These are phyloP conservation scores for Ustilago shanxiensis DNA, from an alignment of 1,284 basidiomycete species.

Conservation along the genomic window DNA sequence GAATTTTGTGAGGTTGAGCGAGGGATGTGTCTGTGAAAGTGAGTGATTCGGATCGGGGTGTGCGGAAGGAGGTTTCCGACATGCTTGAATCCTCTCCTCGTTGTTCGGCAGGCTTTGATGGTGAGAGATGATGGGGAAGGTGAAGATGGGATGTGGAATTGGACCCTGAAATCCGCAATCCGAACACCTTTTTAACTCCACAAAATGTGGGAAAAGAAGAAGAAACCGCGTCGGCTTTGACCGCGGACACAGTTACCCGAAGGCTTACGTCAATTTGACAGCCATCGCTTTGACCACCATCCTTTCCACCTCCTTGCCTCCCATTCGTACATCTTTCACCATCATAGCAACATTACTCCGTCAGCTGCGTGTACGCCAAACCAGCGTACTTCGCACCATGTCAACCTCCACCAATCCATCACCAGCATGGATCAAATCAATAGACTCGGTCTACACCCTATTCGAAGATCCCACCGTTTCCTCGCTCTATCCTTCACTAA, in stretches of 20 bases:
- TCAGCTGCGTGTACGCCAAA: no score
- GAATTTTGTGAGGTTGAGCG: conserved; percentile 16
- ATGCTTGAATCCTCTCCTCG: neutral
- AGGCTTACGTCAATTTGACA: conserved; percentile 9
- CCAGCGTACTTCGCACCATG: conserved; percentile 1
- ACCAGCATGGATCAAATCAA: conserved; percentile 58
- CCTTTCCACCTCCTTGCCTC: neutral
- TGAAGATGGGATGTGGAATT: neutral
- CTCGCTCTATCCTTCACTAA: conserved; percentile 39
- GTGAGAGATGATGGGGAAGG: neutral
- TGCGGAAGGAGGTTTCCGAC: conserved; percentile 31
- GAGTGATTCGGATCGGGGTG: conserved; percentile 31
- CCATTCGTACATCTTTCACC: neutral
- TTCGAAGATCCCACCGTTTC: conserved; percentile 47
- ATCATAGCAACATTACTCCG: no score
- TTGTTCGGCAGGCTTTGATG: no score
- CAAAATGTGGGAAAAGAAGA: neutral
- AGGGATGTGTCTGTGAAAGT: neutral
- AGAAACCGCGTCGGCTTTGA: neutral
- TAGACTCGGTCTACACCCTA: conserved; percentile 64
- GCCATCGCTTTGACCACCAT: neutral
- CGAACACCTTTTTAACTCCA: neutral
- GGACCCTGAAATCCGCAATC: conserved; percentile 27
- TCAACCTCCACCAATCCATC: conserved; percentile 12
- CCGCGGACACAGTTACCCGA: conserved; percentile 2